Conservation (phyloP, 768 basidiomycete species). For the Tulasnella sp. region DNA sequence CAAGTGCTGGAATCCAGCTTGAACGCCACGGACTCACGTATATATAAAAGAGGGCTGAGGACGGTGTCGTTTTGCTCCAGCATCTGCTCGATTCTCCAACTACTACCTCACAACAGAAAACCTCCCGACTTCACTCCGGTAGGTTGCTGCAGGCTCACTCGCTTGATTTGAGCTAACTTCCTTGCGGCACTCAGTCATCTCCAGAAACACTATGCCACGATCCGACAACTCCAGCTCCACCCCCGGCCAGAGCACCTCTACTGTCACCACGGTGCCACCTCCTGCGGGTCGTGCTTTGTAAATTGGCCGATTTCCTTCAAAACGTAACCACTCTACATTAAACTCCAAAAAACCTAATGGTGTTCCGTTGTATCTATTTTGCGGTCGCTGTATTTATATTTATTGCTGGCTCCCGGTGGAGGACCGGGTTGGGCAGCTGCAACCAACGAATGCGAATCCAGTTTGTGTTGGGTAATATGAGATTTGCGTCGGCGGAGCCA, state of each 20-base stretch:
- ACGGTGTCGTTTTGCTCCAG: not conserved
- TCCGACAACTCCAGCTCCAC: not conserved
- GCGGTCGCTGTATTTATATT: not conserved
- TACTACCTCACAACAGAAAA: not conserved
- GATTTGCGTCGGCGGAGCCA: no score
- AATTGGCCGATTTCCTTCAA: not conserved
- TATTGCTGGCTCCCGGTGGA: no score
- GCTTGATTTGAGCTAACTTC: not conserved
- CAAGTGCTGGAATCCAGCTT: not conserved
- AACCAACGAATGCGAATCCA: not conserved
- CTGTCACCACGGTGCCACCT: not conserved
- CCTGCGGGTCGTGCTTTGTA: not conserved
- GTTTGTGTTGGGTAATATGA: no score
- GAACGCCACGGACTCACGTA: not conserved
- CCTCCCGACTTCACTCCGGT: not conserved
- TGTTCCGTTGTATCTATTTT: not conserved
- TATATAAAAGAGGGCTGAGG: not conserved
- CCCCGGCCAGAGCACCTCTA: not conserved
- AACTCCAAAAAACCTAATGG: not conserved
- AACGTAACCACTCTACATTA: not conserved
- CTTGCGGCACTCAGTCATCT: not conserved
- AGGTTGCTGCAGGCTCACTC: not conserved
- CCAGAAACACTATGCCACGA: not conserved
- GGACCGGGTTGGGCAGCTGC: no score
- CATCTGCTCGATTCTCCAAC: not conserved